phyloP scores from a whole-genome alignment of 805 yeast species.

The Komagataella ulmi region DNA sequence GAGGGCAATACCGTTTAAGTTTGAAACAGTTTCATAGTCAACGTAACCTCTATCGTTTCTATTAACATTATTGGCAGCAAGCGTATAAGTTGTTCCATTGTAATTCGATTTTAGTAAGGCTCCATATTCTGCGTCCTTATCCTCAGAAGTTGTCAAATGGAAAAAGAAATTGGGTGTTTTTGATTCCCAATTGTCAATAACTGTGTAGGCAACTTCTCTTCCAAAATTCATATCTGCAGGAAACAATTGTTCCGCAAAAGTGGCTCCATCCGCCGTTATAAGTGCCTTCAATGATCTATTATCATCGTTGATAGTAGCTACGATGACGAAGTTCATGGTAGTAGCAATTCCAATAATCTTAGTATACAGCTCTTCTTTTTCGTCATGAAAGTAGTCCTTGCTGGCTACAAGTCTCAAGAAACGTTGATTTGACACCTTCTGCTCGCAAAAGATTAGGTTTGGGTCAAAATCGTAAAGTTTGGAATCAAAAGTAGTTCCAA shows the following conservation, averaged over 20 bases:
- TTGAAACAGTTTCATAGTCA: slow-evolving; percentile 77
- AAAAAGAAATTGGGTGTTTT: slow-evolving; percentile 60
- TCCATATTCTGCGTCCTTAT: slow-evolving; percentile 50
- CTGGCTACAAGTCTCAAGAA: slow-evolving; percentile 26
- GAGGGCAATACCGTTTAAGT: slow-evolving; percentile 74
- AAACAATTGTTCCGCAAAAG: slow-evolving; percentile 67
- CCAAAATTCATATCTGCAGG: slow-evolving; percentile 54
- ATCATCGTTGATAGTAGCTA: slow-evolving; percentile 44
- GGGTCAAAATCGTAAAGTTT: slow-evolving; percentile 17
- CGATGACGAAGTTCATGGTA: slow-evolving; percentile 58
- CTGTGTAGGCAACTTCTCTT: slow-evolving; percentile 61
- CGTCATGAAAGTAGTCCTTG: slow-evolving; percentile 33
- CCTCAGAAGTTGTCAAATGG: slow-evolving; percentile 61
- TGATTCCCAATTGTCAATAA: slow-evolving; percentile 40
- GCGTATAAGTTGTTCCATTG: slow-evolving; percentile 78
- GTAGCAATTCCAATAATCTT: slow-evolving; percentile 62
- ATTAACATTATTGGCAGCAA: slow-evolving; percentile 58
- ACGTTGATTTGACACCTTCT: slow-evolving; percentile 16
- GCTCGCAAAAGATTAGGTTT: slow-evolving; percentile 55
- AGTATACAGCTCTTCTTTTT: slow-evolving; percentile 30
- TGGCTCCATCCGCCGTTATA: slow-evolving; percentile 67
- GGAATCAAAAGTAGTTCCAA: slow-evolving; percentile 35
- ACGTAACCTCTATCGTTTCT: slow-evolving; percentile 64
- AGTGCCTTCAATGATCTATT: slow-evolving; percentile 42
- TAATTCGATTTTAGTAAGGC: slow-evolving; percentile 77